Evolutionary conservation across 495 filamentous ascomycete genomes (phyloP).

Genomic region (Bathelium albidoporum): DNA sequence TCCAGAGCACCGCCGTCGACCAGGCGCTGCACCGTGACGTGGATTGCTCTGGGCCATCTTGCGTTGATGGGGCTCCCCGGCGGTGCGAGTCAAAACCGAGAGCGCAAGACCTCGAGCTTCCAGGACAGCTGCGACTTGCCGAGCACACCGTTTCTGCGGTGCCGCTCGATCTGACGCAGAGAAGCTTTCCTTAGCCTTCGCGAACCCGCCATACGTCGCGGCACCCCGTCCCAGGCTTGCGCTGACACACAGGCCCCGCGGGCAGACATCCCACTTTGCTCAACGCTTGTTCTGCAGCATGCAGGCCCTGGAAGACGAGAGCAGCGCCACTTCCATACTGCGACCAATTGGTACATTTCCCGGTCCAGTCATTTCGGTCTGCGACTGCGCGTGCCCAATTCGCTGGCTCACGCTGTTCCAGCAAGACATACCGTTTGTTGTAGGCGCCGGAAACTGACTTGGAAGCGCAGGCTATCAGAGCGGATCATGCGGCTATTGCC

Average conservation of each 20-base stretch:
- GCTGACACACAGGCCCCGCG: background rate
- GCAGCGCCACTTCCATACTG: background rate
- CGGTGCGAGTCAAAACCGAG: background rate
- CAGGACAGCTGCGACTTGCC: background rate
- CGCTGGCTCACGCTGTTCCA: slow-evolving; percentile 3
- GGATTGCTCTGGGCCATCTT: background rate
- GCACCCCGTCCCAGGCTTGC: background rate
- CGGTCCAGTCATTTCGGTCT: background rate
- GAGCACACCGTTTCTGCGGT: background rate
- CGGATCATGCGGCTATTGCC: slow-evolving; percentile 34
- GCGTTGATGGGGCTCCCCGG: background rate
- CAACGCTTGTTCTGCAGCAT: background rate
- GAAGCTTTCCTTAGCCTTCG: slow-evolving; percentile 1
- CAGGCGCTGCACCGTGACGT: background rate
- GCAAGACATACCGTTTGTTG: background rate
- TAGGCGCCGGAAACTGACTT: background rate
- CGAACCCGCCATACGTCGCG: background rate
- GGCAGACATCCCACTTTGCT: slow-evolving; percentile 2
- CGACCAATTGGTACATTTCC: slow-evolving; percentile 2
- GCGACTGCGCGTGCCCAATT: background rate
- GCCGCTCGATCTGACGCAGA: background rate
- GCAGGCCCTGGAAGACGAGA: background rate
- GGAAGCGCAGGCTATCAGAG: slow-evolving; percentile 25
- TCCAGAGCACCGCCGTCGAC: background rate
- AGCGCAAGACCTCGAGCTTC: no score